Evolutionary conservation across 2,329 filamentous ascomycete species (phyloP).

Genomic region (Pseudomassariella vexata): DNA sequence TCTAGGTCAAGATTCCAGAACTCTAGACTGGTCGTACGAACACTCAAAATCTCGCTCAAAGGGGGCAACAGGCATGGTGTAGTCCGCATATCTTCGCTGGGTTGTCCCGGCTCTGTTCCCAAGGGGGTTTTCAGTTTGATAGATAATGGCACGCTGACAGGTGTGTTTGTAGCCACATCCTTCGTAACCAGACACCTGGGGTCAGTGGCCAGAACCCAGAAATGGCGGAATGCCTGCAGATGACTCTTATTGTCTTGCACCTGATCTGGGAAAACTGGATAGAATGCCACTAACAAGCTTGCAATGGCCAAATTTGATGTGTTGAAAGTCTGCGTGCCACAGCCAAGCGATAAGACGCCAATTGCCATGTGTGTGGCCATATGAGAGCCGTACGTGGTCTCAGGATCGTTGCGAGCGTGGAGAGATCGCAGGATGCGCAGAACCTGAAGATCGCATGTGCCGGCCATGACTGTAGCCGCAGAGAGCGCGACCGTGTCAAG

Average conservation of each 20-base stretch:
- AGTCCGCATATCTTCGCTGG: slow-evolving; percentile 33
- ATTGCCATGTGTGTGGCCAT: slow-evolving; percentile 89
- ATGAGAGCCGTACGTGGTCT: slow-evolving; percentile 89
- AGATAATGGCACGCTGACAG: slow-evolving; percentile 66
- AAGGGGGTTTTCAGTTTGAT: slow-evolving; percentile 53
- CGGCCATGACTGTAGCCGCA: slow-evolving; percentile 86
- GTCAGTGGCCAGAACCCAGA: slow-evolving; percentile 93
- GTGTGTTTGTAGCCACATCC: slow-evolving; percentile 77
- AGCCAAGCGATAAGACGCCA: slow-evolving; percentile 84
- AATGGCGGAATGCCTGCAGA: slow-evolving; percentile 90
- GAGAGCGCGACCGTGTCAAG: slow-evolving; percentile 83
- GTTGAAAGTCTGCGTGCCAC: slow-evolving; percentile 86
- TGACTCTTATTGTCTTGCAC: slow-evolving; percentile 94
- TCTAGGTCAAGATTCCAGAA: slow-evolving; percentile 82
- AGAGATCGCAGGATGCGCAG: slow-evolving; percentile 81
- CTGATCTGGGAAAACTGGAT: slow-evolving; percentile 82
- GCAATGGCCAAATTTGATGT: slow-evolving; percentile 84
- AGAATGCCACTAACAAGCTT: slow-evolving; percentile 83
- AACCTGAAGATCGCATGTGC: slow-evolving; percentile 81
- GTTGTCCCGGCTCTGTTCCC: too few species aligned
- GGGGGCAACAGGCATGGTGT: slow-evolving; percentile 61
- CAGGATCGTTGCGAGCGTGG: slow-evolving; percentile 77
- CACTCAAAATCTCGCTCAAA: slow-evolving; percentile 52
- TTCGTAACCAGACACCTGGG: slow-evolving; percentile 82
- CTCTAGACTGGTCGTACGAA: slow-evolving; percentile 53